Evolutionary conservation across 1,139 yeast genomes (phyloP).

Genomic region (Candida neerlandica): DNA sequence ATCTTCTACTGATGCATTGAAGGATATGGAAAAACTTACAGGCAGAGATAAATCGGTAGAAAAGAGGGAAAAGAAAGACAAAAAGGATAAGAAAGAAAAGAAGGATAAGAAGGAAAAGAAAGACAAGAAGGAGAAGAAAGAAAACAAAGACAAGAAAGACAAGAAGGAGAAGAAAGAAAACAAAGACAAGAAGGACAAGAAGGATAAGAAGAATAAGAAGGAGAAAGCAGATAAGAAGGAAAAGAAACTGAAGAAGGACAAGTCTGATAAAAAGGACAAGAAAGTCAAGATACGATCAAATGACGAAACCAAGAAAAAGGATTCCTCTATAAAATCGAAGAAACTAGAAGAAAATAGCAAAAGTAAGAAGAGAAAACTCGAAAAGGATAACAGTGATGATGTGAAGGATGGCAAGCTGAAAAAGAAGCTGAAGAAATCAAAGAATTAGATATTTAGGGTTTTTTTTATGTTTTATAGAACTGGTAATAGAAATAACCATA

Average conservation of each 20-base stretch:
- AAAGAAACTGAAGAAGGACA: constrained; percentile 10
- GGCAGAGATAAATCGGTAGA: constrained; percentile 18
- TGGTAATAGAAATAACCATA: neutral
- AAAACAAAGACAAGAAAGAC: constrained; percentile 20
- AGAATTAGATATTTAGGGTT: neutral
- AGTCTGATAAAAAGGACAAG: constrained; percentile 18
- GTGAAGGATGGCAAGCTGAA: neutral
- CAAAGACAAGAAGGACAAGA: constrained; percentile 19
- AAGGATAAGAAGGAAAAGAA: constrained; percentile 24
- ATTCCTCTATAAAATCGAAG: constrained; percentile 9
- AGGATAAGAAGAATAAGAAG: constrained; percentile 19
- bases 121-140: constrained; percentile 20
- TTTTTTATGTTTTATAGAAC: neutral
- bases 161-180: constrained; percentile 19
- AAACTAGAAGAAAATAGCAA: constrained; percentile 16
- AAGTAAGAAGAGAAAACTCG: constrained; percentile 17
- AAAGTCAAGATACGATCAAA: constrained; percentile 17
- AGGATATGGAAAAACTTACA: constrained; percentile 15
- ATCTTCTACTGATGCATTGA: constrained; percentile 16
- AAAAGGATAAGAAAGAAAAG: constrained; percentile 21
- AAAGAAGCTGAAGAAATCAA: neutral
- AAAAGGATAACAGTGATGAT: constrained; percentile 9
- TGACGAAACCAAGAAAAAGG: constrained; percentile 19
- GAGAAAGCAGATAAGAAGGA: constrained; percentile 12
- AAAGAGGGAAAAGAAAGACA: constrained; percentile 24